Percentiles rank a stretch among this genome's conserved stretches.
Evolutionary conservation across 2,329 filamentous ascomycete species (phyloP).

Genomic region (Pseudogymnoascus sp.): DNA sequence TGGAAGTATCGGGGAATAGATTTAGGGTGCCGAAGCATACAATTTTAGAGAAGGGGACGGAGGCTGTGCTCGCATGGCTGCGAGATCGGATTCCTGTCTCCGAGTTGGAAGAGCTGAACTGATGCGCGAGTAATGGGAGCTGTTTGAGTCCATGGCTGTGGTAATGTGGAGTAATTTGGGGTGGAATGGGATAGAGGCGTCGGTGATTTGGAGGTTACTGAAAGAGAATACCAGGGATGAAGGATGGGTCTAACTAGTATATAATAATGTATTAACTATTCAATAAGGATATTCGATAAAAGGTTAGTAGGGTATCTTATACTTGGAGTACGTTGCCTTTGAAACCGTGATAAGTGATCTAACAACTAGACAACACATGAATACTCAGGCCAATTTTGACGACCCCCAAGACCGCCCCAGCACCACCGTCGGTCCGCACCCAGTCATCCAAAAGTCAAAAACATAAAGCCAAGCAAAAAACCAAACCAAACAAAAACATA

Average conservation of each 20-base stretch:
- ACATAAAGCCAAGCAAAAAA: too few relatives aligned
- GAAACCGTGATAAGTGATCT: not conserved
- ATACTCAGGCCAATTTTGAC: too few relatives aligned
- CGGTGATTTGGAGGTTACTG: not conserved
- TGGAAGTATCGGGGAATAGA: constrained; percentile 76
- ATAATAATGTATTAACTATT: constrained; percentile 6
- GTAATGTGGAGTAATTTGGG: not conserved
- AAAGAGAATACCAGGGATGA: constrained; percentile 1
- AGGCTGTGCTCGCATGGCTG: constrained; percentile 73
- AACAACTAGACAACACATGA: too few relatives aligned
- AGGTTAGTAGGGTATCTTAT: not conserved
- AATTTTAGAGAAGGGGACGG: constrained; percentile 77
- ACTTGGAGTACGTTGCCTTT: not conserved
- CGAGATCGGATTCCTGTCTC: constrained; percentile 62
- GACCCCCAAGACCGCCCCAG: too few relatives aligned
- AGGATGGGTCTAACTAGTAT: not conserved
- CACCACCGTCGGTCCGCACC: too few relatives aligned
- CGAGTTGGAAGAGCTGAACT: constrained; percentile 13
- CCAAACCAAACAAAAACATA: too few relatives aligned
- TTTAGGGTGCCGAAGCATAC: constrained; percentile 83
- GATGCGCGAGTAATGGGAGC: not conserved
- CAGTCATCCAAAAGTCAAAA: too few relatives aligned
- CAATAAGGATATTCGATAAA: not conserved
- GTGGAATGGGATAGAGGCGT: constrained; percentile 4
- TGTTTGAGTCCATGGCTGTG: not conserved